Evolutionary conservation across 768 basidiomycete species (phyloP), one percentile per base, ranked within the genome.

Genomic region (Psilocybe tampanensis): DNA sequence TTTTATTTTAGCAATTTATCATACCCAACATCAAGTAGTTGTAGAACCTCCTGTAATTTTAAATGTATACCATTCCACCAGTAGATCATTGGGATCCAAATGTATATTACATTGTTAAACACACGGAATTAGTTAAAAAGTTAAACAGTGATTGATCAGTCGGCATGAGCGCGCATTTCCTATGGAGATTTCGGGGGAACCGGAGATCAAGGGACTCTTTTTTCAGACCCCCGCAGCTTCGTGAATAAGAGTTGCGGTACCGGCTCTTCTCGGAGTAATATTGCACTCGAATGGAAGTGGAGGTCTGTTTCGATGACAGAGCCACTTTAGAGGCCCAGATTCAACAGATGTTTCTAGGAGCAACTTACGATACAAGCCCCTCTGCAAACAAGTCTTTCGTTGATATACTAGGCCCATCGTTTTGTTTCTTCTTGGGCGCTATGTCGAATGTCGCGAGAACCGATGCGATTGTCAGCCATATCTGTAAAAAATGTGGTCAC

Each of bases 391-490:
- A 34, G 18, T 52, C 58, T 34, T 47, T 34, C 18, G 66, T 58
- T 17, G 58, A 41, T 18, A 57, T 54, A n/a, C n/a, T n/a, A 2
- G 59, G 62, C 5, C 54, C 43, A 21, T 56, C 55, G 17, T 53
- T 58, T 7, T 58, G 54, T 22, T 58, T 63, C 19, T 44, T 57
- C 39, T 47, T 52, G 43, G 47, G 48, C 22, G 18, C 47, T 45
- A 65, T 60, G 18, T 57, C 51, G 39, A 65, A 62, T 7, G 49
- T 47, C 13, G 64, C 59, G 13, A 65, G 52, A 13, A 62, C 51
- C 26, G 64, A 65, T 18, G 50, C 61, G 3, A 65, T 56, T 12
- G 55, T 52, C 5, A 62, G 44, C 64, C 64, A 65, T 42, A 60
- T 44, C 64, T 65, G 42, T 21, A 18, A 11, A 56, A 15, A 29